Conservation (phyloP, 2,329 filamentous ascomycete species). For the Hortaea werneckii region DNA sequence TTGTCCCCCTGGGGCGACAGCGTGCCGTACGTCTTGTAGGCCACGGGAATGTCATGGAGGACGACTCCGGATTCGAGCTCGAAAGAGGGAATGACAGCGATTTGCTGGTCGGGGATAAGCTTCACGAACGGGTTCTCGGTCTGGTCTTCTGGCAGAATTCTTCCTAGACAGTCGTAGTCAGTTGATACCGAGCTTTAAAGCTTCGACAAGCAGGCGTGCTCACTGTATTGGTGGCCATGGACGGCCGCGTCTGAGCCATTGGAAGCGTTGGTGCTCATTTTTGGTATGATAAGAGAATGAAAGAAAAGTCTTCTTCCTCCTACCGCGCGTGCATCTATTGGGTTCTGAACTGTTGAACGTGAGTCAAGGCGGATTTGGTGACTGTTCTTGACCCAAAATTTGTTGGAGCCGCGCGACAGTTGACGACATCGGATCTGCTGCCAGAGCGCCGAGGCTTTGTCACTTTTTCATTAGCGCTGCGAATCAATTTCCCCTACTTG, state of each 20-base stretch:
- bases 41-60: slow-evolving; percentile 61
- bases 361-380: too few species aligned
- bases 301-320: neutral
- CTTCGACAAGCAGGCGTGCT: neutral
- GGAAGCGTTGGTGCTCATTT: neutral
- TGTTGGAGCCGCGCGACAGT: neutral
- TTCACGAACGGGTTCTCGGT: slow-evolving; percentile 84
- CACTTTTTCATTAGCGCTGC: too few species aligned
- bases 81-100: slow-evolving; percentile 79
- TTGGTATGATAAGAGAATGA: neutral
- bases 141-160: slow-evolving; percentile 39
- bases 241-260: neutral
- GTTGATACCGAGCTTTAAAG: neutral
- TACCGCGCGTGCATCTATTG: neutral
- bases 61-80: slow-evolving; percentile 85
- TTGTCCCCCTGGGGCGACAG: slow-evolving; percentile 49
- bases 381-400: neutral
- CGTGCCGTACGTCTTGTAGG: slow-evolving; percentile 53
- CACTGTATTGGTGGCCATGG: slow-evolving; percentile 7
- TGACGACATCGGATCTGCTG: too few species aligned
- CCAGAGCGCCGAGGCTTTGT: too few species aligned
- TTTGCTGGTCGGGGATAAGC: slow-evolving; percentile 79
- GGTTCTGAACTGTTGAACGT: too few species aligned
- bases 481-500: too few species aligned
- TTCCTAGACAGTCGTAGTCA: slow-evolving; percentile 10